Conservation (phyloP, 768 basidiomycete species). For the Crassisporium funariophilum region DNA sequence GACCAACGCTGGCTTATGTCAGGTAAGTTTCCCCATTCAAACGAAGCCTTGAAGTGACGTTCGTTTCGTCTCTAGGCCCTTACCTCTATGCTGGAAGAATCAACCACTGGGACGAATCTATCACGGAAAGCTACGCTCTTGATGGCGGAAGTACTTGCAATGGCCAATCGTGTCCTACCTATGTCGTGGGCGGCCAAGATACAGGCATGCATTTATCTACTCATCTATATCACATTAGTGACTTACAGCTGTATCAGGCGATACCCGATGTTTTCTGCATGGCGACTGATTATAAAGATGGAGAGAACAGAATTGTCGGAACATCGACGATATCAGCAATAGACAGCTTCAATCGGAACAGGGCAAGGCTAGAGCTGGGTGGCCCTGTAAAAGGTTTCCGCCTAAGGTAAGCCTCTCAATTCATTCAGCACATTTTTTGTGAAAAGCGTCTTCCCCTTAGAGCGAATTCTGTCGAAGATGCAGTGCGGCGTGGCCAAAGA, state of each 20-base stretch:
- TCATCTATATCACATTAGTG: background rate
- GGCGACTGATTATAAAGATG: constrained; percentile 78
- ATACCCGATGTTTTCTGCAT: constrained; percentile 84
- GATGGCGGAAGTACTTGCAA: constrained; percentile 87
- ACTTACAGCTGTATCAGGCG: constrained; percentile 47
- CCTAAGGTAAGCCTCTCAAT: constrained; percentile 52
- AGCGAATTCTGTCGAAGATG: constrained; percentile 84
- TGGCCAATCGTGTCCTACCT: constrained; percentile 87
- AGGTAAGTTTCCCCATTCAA: constrained; percentile 54
- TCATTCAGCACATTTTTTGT: background rate
- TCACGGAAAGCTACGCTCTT: constrained; percentile 89
- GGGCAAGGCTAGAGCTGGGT: constrained; percentile 64
- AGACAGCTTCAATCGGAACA: constrained; percentile 93
- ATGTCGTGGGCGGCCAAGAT: constrained; percentile 78
- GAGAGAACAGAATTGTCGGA: constrained; percentile 80
- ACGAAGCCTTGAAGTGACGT: constrained; percentile 1
- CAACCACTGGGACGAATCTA: constrained; percentile 67
- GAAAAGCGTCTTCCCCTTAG: constrained; percentile 32
- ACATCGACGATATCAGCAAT: constrained; percentile 84
- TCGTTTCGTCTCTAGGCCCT: constrained; percentile 59
- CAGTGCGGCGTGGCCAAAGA: constrained; percentile 82
- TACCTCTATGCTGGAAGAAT: constrained; percentile 82
- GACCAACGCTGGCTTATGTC: constrained; percentile 83
- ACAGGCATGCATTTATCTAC: constrained; percentile 52
- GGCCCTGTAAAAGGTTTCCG: constrained; percentile 53